These are phyloP conservation scores for Cryphonectria carpinicola DNA, from an alignment of 2,329 filamentous ascomycete species.

Conservation along the genomic window DNA sequence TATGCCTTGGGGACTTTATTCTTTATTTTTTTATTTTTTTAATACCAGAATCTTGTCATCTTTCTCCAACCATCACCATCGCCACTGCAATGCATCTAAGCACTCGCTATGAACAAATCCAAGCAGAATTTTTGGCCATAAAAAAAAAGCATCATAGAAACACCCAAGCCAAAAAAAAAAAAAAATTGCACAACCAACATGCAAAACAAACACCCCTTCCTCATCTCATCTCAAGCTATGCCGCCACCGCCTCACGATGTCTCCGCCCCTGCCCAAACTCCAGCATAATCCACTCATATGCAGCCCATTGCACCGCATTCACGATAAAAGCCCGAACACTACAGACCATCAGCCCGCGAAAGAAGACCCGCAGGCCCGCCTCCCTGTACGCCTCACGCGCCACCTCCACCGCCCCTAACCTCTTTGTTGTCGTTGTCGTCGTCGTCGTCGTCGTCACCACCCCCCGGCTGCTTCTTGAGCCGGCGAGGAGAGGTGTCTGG, in stretches of 20 bases:
- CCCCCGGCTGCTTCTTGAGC: conserved; percentile 15
- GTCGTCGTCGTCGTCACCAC: background rate
- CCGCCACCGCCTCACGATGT: conserved; percentile 12
- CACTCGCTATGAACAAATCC: background rate
- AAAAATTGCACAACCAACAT: background rate
- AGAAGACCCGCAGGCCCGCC: conserved; percentile 68
- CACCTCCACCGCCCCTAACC: conserved; percentile 63
- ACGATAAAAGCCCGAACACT: conserved; percentile 87
- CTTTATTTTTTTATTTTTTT: no score
- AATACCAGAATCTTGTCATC: background rate
- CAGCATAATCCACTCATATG: conserved; percentile 86
- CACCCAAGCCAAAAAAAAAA: background rate
- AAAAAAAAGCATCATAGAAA: background rate
- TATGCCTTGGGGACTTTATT: background rate
- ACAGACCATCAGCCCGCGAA: conserved; percentile 77
- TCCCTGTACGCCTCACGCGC: conserved; percentile 67
- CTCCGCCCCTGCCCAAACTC: conserved; percentile 48
- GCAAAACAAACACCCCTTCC: background rate
- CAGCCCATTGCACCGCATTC: conserved; percentile 90
- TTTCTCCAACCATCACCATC: background rate
- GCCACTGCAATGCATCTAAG: no score
- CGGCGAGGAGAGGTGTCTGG: conserved; percentile 36
- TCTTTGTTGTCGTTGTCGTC: conserved; percentile 28
- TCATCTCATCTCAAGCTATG: background rate
- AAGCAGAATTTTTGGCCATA: no score